Conservation (phyloP, 768 basidiomycete genomes). For the Pholiota conissans region DNA sequence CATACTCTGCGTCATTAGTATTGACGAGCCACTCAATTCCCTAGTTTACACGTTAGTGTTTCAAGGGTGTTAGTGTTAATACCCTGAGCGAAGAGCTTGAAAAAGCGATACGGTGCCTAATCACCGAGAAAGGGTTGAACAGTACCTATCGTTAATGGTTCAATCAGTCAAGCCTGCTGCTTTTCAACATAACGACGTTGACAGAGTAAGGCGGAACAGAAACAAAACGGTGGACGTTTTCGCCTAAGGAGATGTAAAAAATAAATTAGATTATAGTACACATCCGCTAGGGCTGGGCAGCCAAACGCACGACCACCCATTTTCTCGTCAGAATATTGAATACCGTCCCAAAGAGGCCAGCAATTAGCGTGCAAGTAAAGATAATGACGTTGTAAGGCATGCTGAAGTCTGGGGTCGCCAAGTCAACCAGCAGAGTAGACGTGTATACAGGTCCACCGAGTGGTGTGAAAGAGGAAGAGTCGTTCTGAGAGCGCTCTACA, state of each 20-base stretch:
- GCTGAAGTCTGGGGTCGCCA: slow-evolving; percentile 98
- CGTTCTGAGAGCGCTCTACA: slow-evolving; percentile 18
- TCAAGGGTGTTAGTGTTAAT: slow-evolving; percentile 6
- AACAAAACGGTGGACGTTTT: background rate
- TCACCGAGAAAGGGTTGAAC: slow-evolving; percentile 3
- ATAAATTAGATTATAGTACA: slow-evolving; percentile 5
- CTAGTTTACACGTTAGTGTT: slow-evolving; percentile 12
- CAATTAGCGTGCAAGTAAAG: slow-evolving; percentile 87
- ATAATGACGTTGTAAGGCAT: slow-evolving; percentile 99
- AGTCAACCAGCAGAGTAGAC: slow-evolving; percentile 77
- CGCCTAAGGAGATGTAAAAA: background rate
- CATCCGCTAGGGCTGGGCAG: slow-evolving; percentile 7
- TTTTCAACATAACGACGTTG: background rate
- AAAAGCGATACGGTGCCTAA: slow-evolving; percentile 4
- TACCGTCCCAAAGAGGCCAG: slow-evolving; percentile 89
- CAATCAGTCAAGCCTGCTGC: background rate
- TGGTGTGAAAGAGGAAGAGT: slow-evolving; percentile 10
- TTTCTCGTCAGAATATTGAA: slow-evolving; percentile 85
- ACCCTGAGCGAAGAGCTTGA: background rate
- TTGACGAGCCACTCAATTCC: too few relatives aligned
- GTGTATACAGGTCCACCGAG: slow-evolving; percentile 65
- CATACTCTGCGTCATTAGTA: background rate
- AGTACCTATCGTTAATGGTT: background rate
- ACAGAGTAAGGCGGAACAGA: background rate
- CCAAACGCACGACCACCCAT: slow-evolving; percentile 58